Evolutionary conservation across 257 asterid genomes (phyloP), one percentile per base, ranked within the genome.

Genomic region (Solanum ossicruentum): DNA sequence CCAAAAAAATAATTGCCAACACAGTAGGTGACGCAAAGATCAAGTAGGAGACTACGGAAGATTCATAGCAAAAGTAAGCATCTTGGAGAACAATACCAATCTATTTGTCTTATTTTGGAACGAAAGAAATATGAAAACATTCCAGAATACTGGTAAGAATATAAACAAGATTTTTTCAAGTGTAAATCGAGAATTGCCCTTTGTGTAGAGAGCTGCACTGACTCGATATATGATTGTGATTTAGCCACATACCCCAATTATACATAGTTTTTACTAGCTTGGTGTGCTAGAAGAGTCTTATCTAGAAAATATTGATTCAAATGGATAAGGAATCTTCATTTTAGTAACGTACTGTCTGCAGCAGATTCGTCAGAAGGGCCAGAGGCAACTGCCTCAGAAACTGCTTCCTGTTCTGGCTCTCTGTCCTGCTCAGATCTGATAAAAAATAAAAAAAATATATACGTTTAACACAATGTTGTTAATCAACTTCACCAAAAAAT

Each of bases 391-490:
- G 83, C 89, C 89, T 90, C 94, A 43, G 97, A 80, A 81, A 89
- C 92, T 86, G 91, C 92, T 89, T 92, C 99, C 65, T 88, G 94
- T 87, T 95, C 99, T 4, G 94, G 99, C 89, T 95, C 99, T 87
- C 94, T 97, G 95, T 97, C 99, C 90, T 97, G 99, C 93, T 97
- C 99, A 83, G 99, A 94, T 90, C 99, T 97, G 87, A 86, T 45
- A 83, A 73, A n/a, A 52, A 26, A 82, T 39, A 66, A 21, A 60
- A 83, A 84, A 84, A 32, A 32, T 2, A 3, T 2, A 3, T 47
- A 78, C 79, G 72, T 63, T 58, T 8, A 80, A 84, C 20, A 20
- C 23, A 18, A 45, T 45, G 7, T 21, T 20, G 71, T 75, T 60
- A 57, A 4, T 77, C 47, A 26, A 6, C 3, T 67, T 32, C 73